A percentile compares a stretch with the other conserved stretches of the same genome.
Evolutionary conservation across 306 rosid species (phyloP).

Genomic region (Benincasa hispida): DNA sequence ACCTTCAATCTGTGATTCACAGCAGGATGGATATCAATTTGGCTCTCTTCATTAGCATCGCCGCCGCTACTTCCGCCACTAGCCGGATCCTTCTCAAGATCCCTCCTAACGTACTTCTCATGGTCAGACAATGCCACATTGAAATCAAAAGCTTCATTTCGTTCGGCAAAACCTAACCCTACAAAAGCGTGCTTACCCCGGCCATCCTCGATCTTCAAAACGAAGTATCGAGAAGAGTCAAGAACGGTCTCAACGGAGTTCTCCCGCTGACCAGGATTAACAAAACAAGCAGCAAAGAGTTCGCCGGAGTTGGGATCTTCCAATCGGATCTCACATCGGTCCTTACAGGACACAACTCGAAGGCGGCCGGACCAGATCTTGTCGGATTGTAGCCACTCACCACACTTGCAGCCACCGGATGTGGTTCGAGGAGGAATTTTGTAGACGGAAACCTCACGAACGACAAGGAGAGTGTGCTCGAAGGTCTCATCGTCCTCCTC

Average conservation of each 20-base stretch:
- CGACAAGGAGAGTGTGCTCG: conserved; percentile 95
- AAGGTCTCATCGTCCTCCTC: conserved; percentile 73
- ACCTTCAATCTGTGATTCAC: conserved; percentile 94
- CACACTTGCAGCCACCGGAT: conserved; percentile 96
- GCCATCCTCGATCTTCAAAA: conserved; percentile 95
- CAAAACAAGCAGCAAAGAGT: conserved; percentile 91
- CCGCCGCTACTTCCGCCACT: conserved; percentile 9
- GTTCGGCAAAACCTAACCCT: conserved; percentile 79
- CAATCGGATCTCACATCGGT: conserved; percentile 96
- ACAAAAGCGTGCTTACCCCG: conserved; percentile 85
- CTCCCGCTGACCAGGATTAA: conserved; percentile 80
- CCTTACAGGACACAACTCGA: conserved; percentile 75
- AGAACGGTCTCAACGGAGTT: conserved; percentile 77
- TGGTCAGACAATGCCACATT: conserved; percentile 95
- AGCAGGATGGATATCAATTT: conserved; percentile 85
- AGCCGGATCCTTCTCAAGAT: conserved; percentile 47
- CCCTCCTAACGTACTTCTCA: conserved; percentile 78
- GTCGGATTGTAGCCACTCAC: conserved; percentile 98
- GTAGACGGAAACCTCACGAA: conserved; percentile 89
- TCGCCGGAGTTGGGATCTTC: conserved; percentile 88
- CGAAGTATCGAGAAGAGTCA: conserved; percentile 93
- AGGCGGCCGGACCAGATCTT: conserved; percentile 97
- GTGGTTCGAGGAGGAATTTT: conserved; percentile 88
- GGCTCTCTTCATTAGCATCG: conserved; percentile 42
- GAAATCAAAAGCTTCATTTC: conserved; percentile 97